Base-by-base conservation (phyloP, 352 stramenopile genomes). In the Paralagenidium karlingii region DNA sequence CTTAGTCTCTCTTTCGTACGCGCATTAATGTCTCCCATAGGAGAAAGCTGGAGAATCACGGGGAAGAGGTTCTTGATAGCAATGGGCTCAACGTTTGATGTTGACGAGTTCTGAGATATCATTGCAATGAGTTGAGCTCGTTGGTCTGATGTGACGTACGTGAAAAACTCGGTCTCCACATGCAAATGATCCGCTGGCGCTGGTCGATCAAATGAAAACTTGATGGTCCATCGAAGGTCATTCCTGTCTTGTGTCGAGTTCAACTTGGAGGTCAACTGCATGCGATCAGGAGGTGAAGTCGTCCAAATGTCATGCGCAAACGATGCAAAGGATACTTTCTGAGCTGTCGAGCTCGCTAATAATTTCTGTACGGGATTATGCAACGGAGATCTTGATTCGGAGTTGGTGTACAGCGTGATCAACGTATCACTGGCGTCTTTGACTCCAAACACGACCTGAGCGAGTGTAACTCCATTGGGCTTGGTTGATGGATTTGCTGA, bases 401-500 rank as follows among this genome's bases (percentile, higher is more conserved):
- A 20, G 40, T 80, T 84, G 0, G 60, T 63, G 50, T 89, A 92
- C 5, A 92, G 40, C 41, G 67, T 49, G 43, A 80, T 83, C 26
- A 88, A 62, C 2, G 74, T 90, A 9, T 74, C 76, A 39, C 82
- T 60, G 9, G 64, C 55, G 39, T 92, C 76, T 18, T 75, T 60
- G 18, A 92, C 66, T 2, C 79, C 79, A 42, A 92, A 81, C 7
- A 58, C 53, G 20, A 87, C 68, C 5, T 65, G 57, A 0, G 71
- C 68, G 8, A 78, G 44, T 21, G 58, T 82, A 24, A 90, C 60
- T 3, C 68, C 58, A 45, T 92, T 92, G 13, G 56, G 27, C 6
- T 53, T 71, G 24, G 79, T 92, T 40, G 71, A 88, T 4, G 79
- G 79, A 43, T 92, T 92, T 18, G 81, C 80, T 11, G 79, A 90